These are phyloP conservation scores for Astragalus glycyphyllos DNA, from an alignment of 306 rosid species.

Conservation along the genomic window DNA sequence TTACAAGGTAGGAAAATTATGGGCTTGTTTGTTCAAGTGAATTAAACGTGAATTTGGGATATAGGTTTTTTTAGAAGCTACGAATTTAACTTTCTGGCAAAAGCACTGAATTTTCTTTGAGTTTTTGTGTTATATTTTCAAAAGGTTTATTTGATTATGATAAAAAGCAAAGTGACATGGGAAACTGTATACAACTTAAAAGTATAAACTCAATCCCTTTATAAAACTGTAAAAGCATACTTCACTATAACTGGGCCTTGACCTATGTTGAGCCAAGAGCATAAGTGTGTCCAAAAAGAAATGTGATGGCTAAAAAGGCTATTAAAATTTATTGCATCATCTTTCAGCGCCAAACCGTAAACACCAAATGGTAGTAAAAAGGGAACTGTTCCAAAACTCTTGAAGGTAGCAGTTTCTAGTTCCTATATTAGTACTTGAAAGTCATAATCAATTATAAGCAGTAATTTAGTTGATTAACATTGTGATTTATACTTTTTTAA, in stretches of 20 bases:
- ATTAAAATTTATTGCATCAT: neutral
- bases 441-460: neutral
- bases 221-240: neutral
- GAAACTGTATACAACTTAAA: neutral
- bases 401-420: conserved; percentile 6
- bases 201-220: neutral
- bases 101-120: neutral
- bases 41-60: conserved; percentile 2
- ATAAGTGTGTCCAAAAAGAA: neutral
- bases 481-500: neutral
- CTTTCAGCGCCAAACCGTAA: neutral
- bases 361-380: neutral
- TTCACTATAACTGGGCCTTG: neutral
- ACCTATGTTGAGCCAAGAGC: neutral
- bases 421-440: neutral
- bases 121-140: neutral
- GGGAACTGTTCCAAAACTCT: neutral
- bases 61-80: neutral
- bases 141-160: neutral
- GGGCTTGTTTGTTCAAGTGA: neutral
- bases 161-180: neutral
- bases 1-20: neutral
- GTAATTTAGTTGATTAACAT: neutral
- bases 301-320: neutral
- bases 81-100: neutral